Percentiles rank a stretch among this genome's conserved stretches.
These are phyloP conservation scores for Tephrocybe sp. DNA, from an alignment of 768 basidiomycete species.

Conservation along the genomic window DNA sequence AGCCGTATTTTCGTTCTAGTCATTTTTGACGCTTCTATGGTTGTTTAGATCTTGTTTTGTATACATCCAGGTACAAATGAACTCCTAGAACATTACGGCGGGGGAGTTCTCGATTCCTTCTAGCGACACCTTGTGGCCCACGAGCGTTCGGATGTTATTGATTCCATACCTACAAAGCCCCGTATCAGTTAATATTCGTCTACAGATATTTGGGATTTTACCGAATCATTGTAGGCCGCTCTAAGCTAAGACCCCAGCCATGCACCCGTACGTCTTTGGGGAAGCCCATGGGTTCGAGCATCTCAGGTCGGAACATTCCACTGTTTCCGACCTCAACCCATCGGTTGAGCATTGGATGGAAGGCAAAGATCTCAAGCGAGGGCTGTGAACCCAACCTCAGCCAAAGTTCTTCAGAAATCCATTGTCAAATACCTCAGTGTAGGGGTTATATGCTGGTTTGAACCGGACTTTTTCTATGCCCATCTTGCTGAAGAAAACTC, in stretches of 20 bases:
- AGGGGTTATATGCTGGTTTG: constrained; percentile 99
- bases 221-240: constrained; percentile 99
- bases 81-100: constrained; percentile 80
- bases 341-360: constrained; percentile 88
- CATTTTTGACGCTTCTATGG: not conserved
- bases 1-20: constrained; percentile 80
- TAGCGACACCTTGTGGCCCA: constrained; percentile 95
- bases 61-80: constrained; percentile 4
- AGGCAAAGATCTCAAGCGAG: constrained; percentile 97
- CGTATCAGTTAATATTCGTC: not conserved
- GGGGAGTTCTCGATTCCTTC: constrained; percentile 86
- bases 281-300: constrained; percentile 98
- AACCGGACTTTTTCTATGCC: constrained; percentile 91
- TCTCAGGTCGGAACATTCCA: constrained; percentile 99
- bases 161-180: constrained; percentile 76
- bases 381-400: constrained; percentile 46
- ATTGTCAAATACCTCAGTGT: constrained; percentile 70
- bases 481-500: constrained; percentile 98
- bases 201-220: constrained; percentile 30
- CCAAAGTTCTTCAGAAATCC: not conserved
- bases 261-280: constrained; percentile 95
- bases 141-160: constrained; percentile 93
- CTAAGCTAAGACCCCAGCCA: constrained; percentile 93
- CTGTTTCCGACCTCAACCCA: constrained; percentile 99
- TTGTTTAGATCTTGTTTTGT: constrained; percentile 7